Evolutionary conservation across 2,329 filamentous ascomycete genomes (phyloP), one percentile per base, ranked within the genome.

Genomic region (Coleophoma crateriformis): DNA sequence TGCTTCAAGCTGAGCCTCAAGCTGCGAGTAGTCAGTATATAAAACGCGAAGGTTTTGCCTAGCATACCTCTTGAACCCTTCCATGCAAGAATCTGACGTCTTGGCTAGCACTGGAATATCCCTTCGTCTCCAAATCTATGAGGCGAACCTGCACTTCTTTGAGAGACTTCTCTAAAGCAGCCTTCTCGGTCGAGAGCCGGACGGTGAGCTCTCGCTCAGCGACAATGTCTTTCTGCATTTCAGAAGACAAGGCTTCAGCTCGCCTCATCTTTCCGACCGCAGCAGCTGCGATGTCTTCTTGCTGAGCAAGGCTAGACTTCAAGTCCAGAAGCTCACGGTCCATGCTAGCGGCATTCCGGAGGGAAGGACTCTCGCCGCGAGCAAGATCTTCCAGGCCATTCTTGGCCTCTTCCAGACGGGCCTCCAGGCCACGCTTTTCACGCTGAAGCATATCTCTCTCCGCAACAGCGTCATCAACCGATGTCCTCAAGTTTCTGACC

Each of bases 191-290:
- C 67, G 94, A 89, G 49, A 97, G 75, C 58, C 87, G 82, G 5
- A 86, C 82, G 60, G 85, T 90, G 33, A 80, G 79, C 64, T 97
- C 94, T 10, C 92, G 83, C 71, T 96, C 92, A 7, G 81, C 81
- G 15, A 85, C 82, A 54, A 96, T 89, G 62, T 99, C 94, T 67
- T 94, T 95, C 64, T 97, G 92, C 55, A 95, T 85, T 68, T 99
- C 94, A 8, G 85, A 82, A 1, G 85, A 85, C 33, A 97, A 73
- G 4, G 90, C 88, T 64, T 99, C 92, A 2, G 94, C 89, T 20
- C 92, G 85, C 49, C 92, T 83, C 94, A 99, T 99, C 76, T 97
- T 97, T 62, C 94, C 92, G 38, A 97, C 86, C 0, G 92, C 92
- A 3, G 94, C 92, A 1, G 87, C 82, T 11, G 90, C 88, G 51